Evolutionary conservation across 371 early-diverging fungal genomes (phyloP).

Genomic region (Mucor plumbeus): DNA sequence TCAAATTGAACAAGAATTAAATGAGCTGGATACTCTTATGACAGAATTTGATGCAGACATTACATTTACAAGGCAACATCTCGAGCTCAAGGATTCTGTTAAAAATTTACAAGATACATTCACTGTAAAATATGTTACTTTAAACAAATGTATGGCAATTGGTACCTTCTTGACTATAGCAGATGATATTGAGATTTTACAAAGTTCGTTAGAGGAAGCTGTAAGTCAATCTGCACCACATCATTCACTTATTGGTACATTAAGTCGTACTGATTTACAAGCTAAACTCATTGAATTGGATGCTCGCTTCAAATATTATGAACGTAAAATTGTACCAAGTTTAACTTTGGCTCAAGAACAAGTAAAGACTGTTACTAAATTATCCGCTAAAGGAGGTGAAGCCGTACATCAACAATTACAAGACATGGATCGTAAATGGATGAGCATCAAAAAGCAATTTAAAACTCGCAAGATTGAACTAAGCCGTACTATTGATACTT

Average conservation of each 20-base stretch:
- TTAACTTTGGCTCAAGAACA: conserved; percentile 39
- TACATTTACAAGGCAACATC: conserved; percentile 25
- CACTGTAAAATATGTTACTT: conserved; percentile 27
- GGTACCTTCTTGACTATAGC: conserved; percentile 34
- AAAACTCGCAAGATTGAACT: conserved; percentile 41
- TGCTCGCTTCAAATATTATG: conserved; percentile 60
- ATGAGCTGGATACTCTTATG: conserved; percentile 10
- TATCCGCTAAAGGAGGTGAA: conserved; percentile 3
- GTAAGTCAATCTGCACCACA: conserved; percentile 34
- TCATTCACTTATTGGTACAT: background rate
- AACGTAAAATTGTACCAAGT: conserved; percentile 47
- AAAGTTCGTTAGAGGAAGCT: conserved; percentile 49
- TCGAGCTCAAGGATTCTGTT: conserved; percentile 26
- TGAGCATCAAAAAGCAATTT: conserved; percentile 29
- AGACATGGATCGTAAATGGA: conserved; percentile 31
- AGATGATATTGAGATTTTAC: conserved; percentile 47
- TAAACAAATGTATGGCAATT: conserved; percentile 34
- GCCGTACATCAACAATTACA: conserved; percentile 18
- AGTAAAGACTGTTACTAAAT: background rate
- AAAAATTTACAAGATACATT: conserved; percentile 19
- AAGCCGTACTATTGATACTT: conserved; percentile 32
- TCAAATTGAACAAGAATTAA: conserved; percentile 24
- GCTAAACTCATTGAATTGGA: conserved; percentile 58
- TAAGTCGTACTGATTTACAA: conserved; percentile 50
- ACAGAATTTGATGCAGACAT: conserved; percentile 21